Evolutionary conservation across 768 basidiomycete species (phyloP), one percentile per base, ranked within the genome.

Genomic region (Termitomyces sp.): DNA sequence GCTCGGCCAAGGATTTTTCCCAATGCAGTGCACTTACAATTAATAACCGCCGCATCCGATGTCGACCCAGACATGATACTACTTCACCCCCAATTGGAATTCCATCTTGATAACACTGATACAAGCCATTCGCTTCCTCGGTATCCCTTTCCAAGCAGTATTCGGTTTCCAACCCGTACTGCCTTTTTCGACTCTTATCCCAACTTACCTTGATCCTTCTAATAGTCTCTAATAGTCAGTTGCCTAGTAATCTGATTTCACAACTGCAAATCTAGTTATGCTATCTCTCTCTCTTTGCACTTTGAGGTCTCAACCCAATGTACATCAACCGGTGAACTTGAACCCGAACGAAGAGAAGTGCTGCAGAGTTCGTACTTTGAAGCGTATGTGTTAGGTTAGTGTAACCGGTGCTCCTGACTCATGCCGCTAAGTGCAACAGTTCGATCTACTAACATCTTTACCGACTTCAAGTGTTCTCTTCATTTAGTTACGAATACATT

Each of bases 11-110:
- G 25, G 38, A 31, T 45, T 5, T 49, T 49, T 37, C 45, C 57
- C 15, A 40, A 49, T n/a, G 48, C 61, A 15, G 51, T 54, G 14
- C 25, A 38, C 40, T 25, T 59, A 31, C 46, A 5, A 4, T 10
- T n/a, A 32, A 56, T 34, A n/a, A 49, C 37, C 20, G 29, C 43
- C 14, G 15, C 57, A 17, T 11, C n/a, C 34, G 20, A n/a, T 17
- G 57, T 58, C n/a, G 48, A 61, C 15, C 66, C 66, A 7, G 25
- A 54, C 5, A 57, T 54, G 2, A 66, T 66, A 6, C 32, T 57
- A 11, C 47, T 67, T 36, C 66, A 69, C 48, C 63, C 62, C 42
- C 53, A 64, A 15, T 62, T 59, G 5, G 36, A 61, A 7, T 66
- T 63, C 31, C 48, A 62, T 46, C 42, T 68, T 36, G 56, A 60